phyloP scores from a whole-genome alignment of 495 filamentous ascomycete genomes.

The Neurospora sp. region DNA sequence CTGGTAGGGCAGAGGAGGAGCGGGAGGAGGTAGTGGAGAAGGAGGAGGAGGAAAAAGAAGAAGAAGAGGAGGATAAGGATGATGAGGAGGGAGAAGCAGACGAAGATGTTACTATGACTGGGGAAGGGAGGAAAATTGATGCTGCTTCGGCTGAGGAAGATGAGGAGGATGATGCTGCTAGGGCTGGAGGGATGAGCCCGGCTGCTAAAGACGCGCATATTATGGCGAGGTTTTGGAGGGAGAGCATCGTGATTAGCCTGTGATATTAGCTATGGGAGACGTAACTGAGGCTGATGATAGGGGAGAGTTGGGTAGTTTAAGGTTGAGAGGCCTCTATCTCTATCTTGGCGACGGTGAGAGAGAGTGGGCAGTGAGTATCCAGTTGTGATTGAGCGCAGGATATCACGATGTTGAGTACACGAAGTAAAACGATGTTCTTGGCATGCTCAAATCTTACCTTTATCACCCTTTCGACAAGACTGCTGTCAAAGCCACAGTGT shows the following conservation, averaged over 20 bases:
- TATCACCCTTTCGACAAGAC: not conserved
- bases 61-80: not conserved
- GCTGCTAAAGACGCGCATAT: not conserved
- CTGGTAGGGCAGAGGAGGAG: too few relatives aligned
- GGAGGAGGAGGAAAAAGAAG: not conserved
- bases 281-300: not conserved
- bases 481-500: not conserved
- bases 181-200: not conserved
- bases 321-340: not conserved
- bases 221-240: not conserved
- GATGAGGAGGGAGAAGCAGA: not conserved
- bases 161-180: not conserved
- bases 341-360: not conserved
- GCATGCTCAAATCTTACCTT: not conserved
- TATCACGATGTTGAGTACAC: not conserved
- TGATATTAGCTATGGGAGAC: not conserved
- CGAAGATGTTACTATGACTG: not conserved
- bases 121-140: not conserved
- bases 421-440: not conserved
- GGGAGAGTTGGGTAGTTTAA: not conserved
- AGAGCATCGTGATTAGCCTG: not conserved
- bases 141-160: not conserved
- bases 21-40: too few relatives aligned
- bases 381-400: not conserved
- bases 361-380: not conserved